Conservation (phyloP, 345 rosid genomes). For the Eucalyptus sp. region DNA sequence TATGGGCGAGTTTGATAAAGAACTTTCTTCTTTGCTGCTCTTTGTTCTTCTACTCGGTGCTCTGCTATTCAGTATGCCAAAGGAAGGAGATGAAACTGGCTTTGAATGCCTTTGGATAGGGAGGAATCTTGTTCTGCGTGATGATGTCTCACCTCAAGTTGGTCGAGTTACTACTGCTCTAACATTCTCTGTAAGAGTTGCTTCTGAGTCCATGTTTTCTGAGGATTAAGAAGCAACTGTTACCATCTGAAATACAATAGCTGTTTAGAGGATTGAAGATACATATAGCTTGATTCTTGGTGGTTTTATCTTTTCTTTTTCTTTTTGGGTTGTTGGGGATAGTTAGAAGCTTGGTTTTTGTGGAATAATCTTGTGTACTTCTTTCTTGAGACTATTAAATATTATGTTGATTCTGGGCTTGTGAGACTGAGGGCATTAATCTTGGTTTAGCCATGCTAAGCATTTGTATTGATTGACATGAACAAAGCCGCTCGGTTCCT, state of each 20-base stretch:
- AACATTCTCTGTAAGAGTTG: background rate
- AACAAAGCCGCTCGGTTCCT: background rate
- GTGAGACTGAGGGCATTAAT: background rate
- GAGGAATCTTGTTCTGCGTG: background rate
- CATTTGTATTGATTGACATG: background rate
- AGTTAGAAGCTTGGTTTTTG: background rate
- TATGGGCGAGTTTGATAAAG: fast-evolving
- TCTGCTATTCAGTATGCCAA: background rate
- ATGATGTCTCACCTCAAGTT: background rate
- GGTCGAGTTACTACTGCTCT: background rate
- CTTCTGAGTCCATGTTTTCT: background rate
- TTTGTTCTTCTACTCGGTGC: background rate
- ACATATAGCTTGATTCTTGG: background rate
- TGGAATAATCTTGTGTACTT: background rate
- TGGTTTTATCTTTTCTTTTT: background rate
- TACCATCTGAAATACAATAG: background rate
- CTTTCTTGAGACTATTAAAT: background rate
- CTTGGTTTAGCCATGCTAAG: background rate
- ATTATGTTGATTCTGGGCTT: background rate
- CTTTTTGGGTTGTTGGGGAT: background rate
- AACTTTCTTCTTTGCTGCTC: background rate
- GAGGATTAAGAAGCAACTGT: background rate
- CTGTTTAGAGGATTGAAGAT: background rate
- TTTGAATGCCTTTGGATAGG: background rate
- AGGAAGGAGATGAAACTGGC: background rate